Evolutionary conservation across 2,329 filamentous ascomycete species (phyloP).

Genomic region (Venturia aucupariae): DNA sequence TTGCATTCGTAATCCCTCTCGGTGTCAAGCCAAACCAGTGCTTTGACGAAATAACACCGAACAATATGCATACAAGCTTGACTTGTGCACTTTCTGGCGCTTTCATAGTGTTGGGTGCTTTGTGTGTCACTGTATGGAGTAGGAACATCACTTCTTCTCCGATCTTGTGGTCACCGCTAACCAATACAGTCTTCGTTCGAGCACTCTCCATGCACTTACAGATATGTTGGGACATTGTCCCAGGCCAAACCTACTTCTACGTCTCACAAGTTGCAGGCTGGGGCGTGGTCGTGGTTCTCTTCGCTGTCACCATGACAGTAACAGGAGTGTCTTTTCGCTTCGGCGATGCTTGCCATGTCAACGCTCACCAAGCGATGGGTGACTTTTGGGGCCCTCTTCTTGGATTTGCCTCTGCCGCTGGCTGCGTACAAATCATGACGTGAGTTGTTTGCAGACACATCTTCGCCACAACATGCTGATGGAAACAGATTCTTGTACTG

Average conservation of each 20-base stretch:
- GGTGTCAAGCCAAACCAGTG: constrained; percentile 72
- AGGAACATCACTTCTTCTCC: constrained; percentile 21
- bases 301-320: constrained; percentile 66
- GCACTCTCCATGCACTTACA: constrained; percentile 89
- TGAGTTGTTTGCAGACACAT: constrained; percentile 39
- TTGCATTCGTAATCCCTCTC: constrained; percentile 85
- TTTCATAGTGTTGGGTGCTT: constrained; percentile 77
- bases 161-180: background rate
- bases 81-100: constrained; percentile 84
- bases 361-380: constrained; percentile 72
- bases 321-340: constrained; percentile 95
- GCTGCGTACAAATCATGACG: constrained; percentile 74
- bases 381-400: constrained; percentile 88
- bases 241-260: constrained; percentile 85
- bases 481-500: constrained; percentile 57
- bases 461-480: constrained; percentile 3
- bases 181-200: constrained; percentile 59
- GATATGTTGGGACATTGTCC: constrained; percentile 93
- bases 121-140: constrained; percentile 77
- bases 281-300: constrained; percentile 68
- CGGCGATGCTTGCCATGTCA: constrained; percentile 86
- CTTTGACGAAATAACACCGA: constrained; percentile 80
- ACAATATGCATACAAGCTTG: constrained; percentile 75
- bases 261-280: constrained; percentile 71
- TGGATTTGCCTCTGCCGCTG: constrained; percentile 64